These are phyloP conservation scores for Paramecium caudatum DNA, from an alignment of 73 alveolate species.

Conservation along the genomic window DNA sequence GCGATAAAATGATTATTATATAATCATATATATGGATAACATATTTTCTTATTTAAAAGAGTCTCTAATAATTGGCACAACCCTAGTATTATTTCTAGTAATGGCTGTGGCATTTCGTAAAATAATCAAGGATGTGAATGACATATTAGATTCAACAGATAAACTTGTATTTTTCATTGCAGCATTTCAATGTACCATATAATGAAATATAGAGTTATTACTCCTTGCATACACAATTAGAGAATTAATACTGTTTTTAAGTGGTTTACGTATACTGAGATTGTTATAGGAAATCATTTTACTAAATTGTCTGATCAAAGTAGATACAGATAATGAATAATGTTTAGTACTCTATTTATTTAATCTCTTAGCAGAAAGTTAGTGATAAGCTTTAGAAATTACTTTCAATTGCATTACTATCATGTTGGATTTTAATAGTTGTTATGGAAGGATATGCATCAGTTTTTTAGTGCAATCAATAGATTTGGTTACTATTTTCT, in stretches of 20 bases:
- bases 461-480: slow-evolving; percentile 18
- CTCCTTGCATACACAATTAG: background rate
- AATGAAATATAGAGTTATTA: slow-evolving; percentile 44
- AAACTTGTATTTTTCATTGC: slow-evolving; percentile 42
- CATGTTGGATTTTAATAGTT: background rate
- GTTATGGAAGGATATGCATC: background rate
- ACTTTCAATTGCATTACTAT: background rate
- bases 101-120: slow-evolving; percentile 44
- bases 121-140: slow-evolving; percentile 47
- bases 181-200: slow-evolving; percentile 40
- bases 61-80: slow-evolving; percentile 1
- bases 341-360: background rate
- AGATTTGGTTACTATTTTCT: slow-evolving; percentile 36
- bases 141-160: slow-evolving; percentile 49
- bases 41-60: background rate
- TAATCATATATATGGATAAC: background rate
- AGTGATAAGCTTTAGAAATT: background rate
- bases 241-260: background rate
- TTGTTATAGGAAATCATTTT: background rate
- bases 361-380: background rate
- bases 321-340: slow-evolving; percentile 16
- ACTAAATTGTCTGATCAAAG: slow-evolving; percentile 34
- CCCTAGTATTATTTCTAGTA: background rate
- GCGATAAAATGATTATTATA: too few species aligned
- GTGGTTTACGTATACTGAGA: slow-evolving; percentile 50